Evolutionary conservation across 176 grass and related monocot genomes (phyloP).

Genomic region (bread wheat (Triticum aestivum)): IWGSC_CS_RefSeq_v2.1 NC_057796.1:25221161-25221660

Average conservation of each 20-base stretch:
- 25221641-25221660: no score
- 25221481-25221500: background rate
- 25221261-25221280: background rate
- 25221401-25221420: slow-evolving; percentile 7
- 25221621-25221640: background rate
- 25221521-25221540: background rate
- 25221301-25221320: background rate
- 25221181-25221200: background rate
- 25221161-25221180: background rate
- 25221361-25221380: background rate
- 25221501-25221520: background rate
- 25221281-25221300: background rate
- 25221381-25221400: background rate
- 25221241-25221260: background rate
- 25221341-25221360: background rate
- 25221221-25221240: background rate
- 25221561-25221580: background rate
- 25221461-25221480: background rate
- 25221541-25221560: background rate
- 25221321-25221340: background rate
- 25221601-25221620: background rate
- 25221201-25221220: background rate
- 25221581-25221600: background rate
- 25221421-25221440: background rate
- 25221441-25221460: slow-evolving; percentile 2